Conservation (phyloP, 139 green algal genomes). For the Desmodesmus armatus region DNA sequence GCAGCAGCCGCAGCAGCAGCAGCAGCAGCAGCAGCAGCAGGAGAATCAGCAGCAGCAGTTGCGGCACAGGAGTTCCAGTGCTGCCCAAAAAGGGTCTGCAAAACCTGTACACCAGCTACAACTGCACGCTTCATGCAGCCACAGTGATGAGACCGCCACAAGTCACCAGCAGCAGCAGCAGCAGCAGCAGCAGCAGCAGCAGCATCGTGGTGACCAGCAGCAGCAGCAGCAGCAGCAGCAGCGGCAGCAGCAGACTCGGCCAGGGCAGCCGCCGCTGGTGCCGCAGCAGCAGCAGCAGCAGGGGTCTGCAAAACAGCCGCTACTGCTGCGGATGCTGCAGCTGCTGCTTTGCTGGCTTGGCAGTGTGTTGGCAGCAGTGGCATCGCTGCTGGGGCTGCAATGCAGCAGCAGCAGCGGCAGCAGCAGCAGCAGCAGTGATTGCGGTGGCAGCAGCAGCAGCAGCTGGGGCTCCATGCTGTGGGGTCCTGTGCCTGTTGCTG, state of each 20-base stretch:
- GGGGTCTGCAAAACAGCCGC: background rate
- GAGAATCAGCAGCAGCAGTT: too few relatives aligned
- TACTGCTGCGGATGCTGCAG: slow-evolving; percentile 31
- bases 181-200: background rate
- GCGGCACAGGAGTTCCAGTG: too few relatives aligned
- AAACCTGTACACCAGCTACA: too few relatives aligned
- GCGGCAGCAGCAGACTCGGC: background rate
- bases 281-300: slow-evolving; percentile 14
- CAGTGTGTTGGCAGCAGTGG: too few relatives aligned
- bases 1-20: background rate
- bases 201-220: background rate
- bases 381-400: too few relatives aligned
- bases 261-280: too few relatives aligned
- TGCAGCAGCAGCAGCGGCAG: background rate
- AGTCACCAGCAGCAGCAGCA: too few relatives aligned
- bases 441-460: background rate
- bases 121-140: too few relatives aligned
- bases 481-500: slow-evolving; percentile 9
- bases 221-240: slow-evolving; percentile 32
- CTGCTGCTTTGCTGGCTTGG: too few relatives aligned
- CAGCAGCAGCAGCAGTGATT: background rate
- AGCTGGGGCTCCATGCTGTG: background rate
- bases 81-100: too few relatives aligned
- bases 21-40: background rate
- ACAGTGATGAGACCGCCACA: too few relatives aligned